Evolutionary conservation across 495 filamentous ascomycete species (phyloP).

Genomic region (Podospora anserina): DNA sequence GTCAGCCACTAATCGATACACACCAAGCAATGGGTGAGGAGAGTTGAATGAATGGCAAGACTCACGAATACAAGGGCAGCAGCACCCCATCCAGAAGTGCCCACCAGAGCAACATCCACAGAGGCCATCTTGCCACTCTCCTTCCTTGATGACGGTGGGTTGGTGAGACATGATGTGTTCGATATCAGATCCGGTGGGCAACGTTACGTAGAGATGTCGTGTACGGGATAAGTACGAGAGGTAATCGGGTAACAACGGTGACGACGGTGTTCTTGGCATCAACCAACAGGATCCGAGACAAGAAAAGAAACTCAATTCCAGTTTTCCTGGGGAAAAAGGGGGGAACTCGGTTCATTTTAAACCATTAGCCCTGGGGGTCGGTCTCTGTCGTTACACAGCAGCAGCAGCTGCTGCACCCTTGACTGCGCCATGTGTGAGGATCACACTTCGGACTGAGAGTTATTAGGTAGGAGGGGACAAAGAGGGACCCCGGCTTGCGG

Average conservation of each 20-base stretch:
- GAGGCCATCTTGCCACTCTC: conserved; percentile 36
- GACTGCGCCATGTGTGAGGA: background rate
- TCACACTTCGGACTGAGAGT: background rate
- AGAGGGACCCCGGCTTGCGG: background rate
- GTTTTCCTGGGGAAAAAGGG: background rate
- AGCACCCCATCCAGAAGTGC: conserved; percentile 43
- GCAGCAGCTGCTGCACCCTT: no score
- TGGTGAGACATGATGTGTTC: background rate
- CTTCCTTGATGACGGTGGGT: conserved; percentile 4
- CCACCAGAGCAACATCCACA: conserved; percentile 38
- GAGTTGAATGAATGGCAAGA: conserved; percentile 11
- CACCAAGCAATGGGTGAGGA: background rate
- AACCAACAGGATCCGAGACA: background rate
- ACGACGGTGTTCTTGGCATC: background rate
- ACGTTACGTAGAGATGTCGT: background rate
- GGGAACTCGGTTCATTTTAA: background rate
- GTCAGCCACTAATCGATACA: background rate
- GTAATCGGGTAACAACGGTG: background rate
- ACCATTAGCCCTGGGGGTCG: background rate
- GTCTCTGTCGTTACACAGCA: background rate
- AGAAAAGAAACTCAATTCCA: background rate
- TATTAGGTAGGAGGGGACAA: background rate
- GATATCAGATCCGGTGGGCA: background rate
- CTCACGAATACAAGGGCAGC: conserved; percentile 50
- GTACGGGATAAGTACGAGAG: background rate